Percentiles rank a stretch among this genome's conserved stretches.
These are phyloP conservation scores for Huntiella omanensis DNA, from an alignment of 2,329 filamentous ascomycete genomes.

Conservation along the genomic window DNA sequence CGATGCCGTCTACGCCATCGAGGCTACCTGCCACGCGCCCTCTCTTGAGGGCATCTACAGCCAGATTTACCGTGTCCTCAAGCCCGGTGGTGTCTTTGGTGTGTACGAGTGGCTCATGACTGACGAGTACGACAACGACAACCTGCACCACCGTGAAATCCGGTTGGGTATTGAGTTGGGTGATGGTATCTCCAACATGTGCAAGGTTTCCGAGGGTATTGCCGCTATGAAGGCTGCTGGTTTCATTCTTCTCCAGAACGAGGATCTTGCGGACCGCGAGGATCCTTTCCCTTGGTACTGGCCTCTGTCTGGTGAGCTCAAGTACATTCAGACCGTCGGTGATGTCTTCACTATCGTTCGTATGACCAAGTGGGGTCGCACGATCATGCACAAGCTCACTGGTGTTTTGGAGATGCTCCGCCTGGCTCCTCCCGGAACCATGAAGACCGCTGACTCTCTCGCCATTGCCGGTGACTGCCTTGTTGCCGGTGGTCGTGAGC, in stretches of 20 bases:
- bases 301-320: slow-evolving; percentile 69
- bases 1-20: slow-evolving; percentile 91
- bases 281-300: slow-evolving; percentile 85
- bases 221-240: slow-evolving; percentile 72
- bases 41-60: slow-evolving; percentile 80
- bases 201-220: slow-evolving; percentile 63
- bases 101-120: slow-evolving; percentile 99
- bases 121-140: slow-evolving; percentile 76
- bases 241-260: slow-evolving; percentile 65
- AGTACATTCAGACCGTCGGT: slow-evolving; percentile 59
- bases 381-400: slow-evolving; percentile 55
- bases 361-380: slow-evolving; percentile 73
- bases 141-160: slow-evolving; percentile 72
- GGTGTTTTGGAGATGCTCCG: slow-evolving; percentile 56
- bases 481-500: slow-evolving; percentile 68
- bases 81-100: slow-evolving; percentile 87
- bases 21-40: slow-evolving; percentile 89
- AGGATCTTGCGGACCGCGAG: slow-evolving; percentile 65
- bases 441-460: slow-evolving; percentile 87
- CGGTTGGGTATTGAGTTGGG: slow-evolving; percentile 89
- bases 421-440: slow-evolving; percentile 63
- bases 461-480: slow-evolving; percentile 66
- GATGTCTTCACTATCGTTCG: slow-evolving; percentile 71
- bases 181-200: slow-evolving; percentile 96
- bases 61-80: slow-evolving; percentile 86